phyloP scores from a whole-genome alignment of 805 yeast species.

The Saccharomycopsis amapae region DNA sequence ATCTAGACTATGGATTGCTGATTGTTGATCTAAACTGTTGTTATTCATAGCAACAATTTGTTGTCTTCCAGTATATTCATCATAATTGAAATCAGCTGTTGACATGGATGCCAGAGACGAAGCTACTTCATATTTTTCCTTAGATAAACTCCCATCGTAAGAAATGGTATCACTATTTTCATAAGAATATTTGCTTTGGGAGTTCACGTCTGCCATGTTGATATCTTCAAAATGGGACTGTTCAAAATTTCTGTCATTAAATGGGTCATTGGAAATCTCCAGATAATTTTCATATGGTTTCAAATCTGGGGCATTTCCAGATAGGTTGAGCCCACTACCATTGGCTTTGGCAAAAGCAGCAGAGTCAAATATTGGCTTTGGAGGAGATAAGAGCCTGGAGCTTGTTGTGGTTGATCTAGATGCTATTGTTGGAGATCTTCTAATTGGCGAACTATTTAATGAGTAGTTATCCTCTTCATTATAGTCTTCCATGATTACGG shows the following conservation, averaged over 20 bases:
- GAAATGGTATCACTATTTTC: slow-evolving; percentile 17
- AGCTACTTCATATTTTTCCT: slow-evolving; percentile 4
- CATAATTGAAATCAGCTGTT: slow-evolving; percentile 31
- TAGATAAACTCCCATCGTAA: slow-evolving; percentile 8
- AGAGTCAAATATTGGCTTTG: slow-evolving; percentile 60
- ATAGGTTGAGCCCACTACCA: slow-evolving; percentile 15
- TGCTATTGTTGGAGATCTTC: slow-evolving; percentile 22
- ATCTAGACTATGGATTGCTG: slow-evolving; percentile 33
- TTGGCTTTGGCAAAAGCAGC: slow-evolving; percentile 57
- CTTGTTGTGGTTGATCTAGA: slow-evolving; percentile 28
- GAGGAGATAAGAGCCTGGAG: slow-evolving; percentile 47
- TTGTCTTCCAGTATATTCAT: slow-evolving; percentile 27
- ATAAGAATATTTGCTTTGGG: slow-evolving; percentile 10
- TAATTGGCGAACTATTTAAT: slow-evolving; percentile 20
- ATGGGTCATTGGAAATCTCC: slow-evolving; percentile 29
- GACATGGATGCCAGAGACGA: slow-evolving; percentile 25
- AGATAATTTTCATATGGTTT: slow-evolving; percentile 24
- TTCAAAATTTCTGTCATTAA: neutral
- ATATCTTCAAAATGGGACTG: slow-evolving; percentile 22
- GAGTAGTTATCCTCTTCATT: slow-evolving; percentile 28
- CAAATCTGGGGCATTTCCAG: slow-evolving; percentile 20
- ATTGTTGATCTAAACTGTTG: slow-evolving; percentile 24
- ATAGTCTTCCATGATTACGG: slow-evolving; percentile 42
- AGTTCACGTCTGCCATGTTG: neutral
- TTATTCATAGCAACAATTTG: slow-evolving; percentile 19